These are phyloP conservation scores for Malassezia equina DNA, from an alignment of 1,284 basidiomycete genomes.

Conservation along the genomic window DNA sequence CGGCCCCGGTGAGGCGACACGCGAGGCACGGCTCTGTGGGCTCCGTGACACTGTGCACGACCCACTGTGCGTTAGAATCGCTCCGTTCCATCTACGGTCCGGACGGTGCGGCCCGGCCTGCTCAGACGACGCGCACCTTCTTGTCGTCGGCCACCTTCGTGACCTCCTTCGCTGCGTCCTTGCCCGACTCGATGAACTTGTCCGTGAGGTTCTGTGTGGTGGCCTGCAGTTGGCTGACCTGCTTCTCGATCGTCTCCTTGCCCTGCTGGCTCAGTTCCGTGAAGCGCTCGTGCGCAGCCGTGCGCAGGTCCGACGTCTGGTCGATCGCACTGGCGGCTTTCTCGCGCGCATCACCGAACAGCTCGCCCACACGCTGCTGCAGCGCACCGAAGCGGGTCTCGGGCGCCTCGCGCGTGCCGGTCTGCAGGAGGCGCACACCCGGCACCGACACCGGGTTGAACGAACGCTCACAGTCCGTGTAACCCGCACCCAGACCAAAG, in stretches of 20 bases:
- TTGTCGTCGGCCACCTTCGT: constrained; percentile 12
- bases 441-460: constrained; percentile 90
- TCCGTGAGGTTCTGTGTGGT: neutral
- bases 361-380: constrained; percentile 39
- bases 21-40: constrained; percentile 28
- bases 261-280: constrained; percentile 11
- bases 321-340: constrained; percentile 16
- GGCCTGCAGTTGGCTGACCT: constrained; percentile 6
- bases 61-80: constrained; percentile 14
- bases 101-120: neutral
- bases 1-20: constrained; percentile 39
- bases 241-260: constrained; percentile 12
- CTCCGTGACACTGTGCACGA: constrained; percentile 21
- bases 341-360: constrained; percentile 30
- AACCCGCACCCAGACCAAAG: constrained; percentile 69
- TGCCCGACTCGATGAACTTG: constrained; percentile 13
- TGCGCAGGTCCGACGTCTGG: neutral
- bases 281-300: constrained; percentile 13
- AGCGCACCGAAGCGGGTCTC: constrained; percentile 34
- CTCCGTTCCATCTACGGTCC: neutral
- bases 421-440: constrained; percentile 65
- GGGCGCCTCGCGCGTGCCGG: constrained; percentile 17
- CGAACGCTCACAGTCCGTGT: constrained; percentile 88
- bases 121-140: constrained; percentile 41
- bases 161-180: constrained; percentile 1